Evolutionary conservation across 805 yeast genomes (phyloP).

Genomic region (Spathaspora arborariae): DNA sequence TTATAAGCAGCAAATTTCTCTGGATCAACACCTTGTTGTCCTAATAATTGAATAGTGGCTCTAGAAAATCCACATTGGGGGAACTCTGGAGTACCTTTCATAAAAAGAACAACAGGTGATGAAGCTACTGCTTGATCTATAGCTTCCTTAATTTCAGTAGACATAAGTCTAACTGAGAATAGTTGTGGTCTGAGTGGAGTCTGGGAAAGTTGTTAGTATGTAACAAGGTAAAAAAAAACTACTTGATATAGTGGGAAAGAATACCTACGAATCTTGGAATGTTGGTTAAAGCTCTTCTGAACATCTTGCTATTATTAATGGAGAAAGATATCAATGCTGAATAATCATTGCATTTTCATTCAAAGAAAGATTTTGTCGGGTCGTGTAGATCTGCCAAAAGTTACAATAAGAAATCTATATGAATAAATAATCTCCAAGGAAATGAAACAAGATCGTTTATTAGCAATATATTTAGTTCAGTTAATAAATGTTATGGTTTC

Average conservation of each 20-base stretch:
- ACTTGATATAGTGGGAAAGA: not conserved
- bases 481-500: no score
- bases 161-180: constrained; percentile 44
- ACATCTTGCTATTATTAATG: constrained; percentile 1
- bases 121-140: constrained; percentile 81
- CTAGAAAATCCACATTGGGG: constrained; percentile 98
- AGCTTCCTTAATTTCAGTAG: constrained; percentile 77
- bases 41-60: constrained; percentile 88
- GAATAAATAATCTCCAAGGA: no score
- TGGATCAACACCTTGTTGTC: constrained; percentile 97
- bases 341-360: not conserved
- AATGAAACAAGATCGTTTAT: no score
- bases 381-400: not conserved
- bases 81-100: constrained; percentile 98
- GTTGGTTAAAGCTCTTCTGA: constrained; percentile 3
- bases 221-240: not conserved
- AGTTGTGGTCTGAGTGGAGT: not conserved
- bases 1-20: constrained; percentile 94
- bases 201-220: not conserved
- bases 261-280: constrained; percentile 5
- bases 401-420: no score
- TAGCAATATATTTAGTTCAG: not conserved
- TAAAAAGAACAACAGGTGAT: constrained; percentile 93
- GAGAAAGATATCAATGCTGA: not conserved
- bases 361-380: not conserved